Evolutionary conservation across 1,284 basidiomycete species (phyloP).

Genomic region (Wallemia ichthyophaga): DNA sequence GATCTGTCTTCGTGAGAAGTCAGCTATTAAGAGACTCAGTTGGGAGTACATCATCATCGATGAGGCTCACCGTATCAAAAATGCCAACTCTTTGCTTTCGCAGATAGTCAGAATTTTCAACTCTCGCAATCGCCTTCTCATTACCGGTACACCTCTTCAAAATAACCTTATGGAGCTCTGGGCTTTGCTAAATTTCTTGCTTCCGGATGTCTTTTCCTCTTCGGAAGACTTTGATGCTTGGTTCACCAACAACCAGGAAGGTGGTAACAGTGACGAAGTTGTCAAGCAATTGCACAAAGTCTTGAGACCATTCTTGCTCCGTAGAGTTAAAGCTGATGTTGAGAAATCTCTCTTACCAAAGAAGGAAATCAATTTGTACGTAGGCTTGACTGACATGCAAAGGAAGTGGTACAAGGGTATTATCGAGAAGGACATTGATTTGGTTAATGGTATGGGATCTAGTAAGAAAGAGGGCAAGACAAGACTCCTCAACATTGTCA

Average conservation of each 20-base stretch:
- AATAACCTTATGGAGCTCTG: conserved; percentile 96
- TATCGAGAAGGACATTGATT: conserved; percentile 94
- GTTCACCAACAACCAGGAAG: conserved; percentile 40
- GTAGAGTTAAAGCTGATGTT: conserved; percentile 87
- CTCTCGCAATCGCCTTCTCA: conserved; percentile 62
- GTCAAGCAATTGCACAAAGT: conserved; percentile 96
- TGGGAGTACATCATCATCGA: conserved; percentile 98
- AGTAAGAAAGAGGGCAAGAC: conserved; percentile 94
- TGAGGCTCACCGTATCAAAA: conserved; percentile 98
- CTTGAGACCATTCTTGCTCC: conserved; percentile 68
- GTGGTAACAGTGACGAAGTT: conserved; percentile 42
- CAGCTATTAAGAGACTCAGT: conserved; percentile 66
- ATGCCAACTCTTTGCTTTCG: conserved; percentile 80
- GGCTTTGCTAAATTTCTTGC: conserved; percentile 79
- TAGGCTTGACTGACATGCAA: conserved; percentile 94
- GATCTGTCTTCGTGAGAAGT: conserved; percentile 83
- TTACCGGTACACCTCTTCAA: conserved; percentile 89
- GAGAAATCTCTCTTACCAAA: conserved; percentile 90
- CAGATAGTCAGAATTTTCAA: conserved; percentile 84
- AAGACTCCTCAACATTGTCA: conserved; percentile 90
- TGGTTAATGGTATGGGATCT: conserved; percentile 57
- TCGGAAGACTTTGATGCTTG: conserved; percentile 50
- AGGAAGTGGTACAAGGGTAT: conserved; percentile 90
- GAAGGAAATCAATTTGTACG: conserved; percentile 98
- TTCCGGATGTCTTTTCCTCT: conserved; percentile 26